Base-by-base conservation (phyloP, 257 asterid species). In the Solanum commersonii region DNA sequence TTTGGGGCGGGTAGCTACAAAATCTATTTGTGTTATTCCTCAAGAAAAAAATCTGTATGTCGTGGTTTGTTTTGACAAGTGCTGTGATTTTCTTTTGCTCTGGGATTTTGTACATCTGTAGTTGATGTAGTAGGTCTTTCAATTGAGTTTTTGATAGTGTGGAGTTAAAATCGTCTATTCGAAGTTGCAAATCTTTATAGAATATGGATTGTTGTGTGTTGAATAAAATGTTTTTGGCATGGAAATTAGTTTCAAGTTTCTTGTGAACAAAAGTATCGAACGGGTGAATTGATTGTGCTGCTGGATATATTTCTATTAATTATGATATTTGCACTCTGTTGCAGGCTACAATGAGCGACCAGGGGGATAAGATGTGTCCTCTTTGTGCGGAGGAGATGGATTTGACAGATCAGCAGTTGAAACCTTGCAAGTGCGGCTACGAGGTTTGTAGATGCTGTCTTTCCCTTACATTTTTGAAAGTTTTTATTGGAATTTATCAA, bases 361-460 rank as follows among this genome's bases (percentile, higher is more conserved):
- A 95, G 92, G 98, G 98, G 88, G 99, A 97, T 84, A 97, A 92
- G 92, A 92, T 93, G 86, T 96, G 99, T 91, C 99, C 99, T 93
- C 98, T 96, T 87, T 96, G 99, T 84, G 97, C 99, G 0, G 99
- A 97, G 96, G 99, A 95, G 94, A 97, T 97, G 99, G 99, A 97
- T 91, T 90, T 95, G 91, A 97, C 99, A 70, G 99, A 97, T 91
- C 98, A 95, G 93, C 99, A 97, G 91, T 91, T 97, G 95, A 97
- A 95, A 92, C 98, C 99, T 65, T 97, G 99, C 98, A 96, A 96
- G 91, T 97, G 98, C 56, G 99, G 99, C 84, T 97, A 97, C 85
- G 97, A 97, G 94, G 99, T 97, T 88, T 44, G 85, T 27, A 14
- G 8, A 27, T 79, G 63, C 38, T 42, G 8, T 79, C 49, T 79